A percentile compares a stretch with the other conserved stretches of the same genome.
Evolutionary conservation across 306 rosid genomes (phyloP).

Genomic region (Inga leiocalycina): DNA sequence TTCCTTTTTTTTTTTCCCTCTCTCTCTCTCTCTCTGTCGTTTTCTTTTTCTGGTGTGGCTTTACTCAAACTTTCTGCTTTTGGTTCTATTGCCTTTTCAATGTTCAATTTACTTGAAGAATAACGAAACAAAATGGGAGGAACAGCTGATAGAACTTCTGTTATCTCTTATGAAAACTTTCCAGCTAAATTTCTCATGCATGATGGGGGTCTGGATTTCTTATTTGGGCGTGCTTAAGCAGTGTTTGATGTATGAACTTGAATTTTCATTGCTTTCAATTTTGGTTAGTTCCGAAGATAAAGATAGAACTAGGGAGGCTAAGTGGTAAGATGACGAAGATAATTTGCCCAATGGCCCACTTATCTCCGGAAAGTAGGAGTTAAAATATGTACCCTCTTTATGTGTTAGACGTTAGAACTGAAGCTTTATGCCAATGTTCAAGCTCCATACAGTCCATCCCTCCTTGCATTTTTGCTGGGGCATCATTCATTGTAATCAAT

Average conservation of each 20-base stretch:
- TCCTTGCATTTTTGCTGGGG: neutral
- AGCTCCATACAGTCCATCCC: neutral
- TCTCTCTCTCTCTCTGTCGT: neutral
- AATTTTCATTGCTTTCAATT: neutral
- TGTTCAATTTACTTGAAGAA: neutral
- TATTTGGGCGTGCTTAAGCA: neutral
- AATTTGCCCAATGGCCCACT: neutral
- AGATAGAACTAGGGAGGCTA: neutral
- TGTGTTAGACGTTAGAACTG: neutral
- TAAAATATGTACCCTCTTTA: neutral
- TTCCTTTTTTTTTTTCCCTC: neutral
- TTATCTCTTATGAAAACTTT: neutral
- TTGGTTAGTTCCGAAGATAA: neutral
- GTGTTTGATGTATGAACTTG: neutral
- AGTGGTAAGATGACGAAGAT: neutral
- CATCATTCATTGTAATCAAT: neutral
- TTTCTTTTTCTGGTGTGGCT: neutral
- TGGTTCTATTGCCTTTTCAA: no score
- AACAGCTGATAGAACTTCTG: neutral
- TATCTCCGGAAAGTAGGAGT: neutral
- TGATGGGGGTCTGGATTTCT: neutral
- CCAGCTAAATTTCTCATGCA: neutral
- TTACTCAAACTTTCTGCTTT: neutral
- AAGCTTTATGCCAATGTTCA: neutral
- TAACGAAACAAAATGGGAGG: neutral